Conservation (phyloP, 2,329 filamentous ascomycete species). For the Graphiopsis chlorocephala region DNA sequence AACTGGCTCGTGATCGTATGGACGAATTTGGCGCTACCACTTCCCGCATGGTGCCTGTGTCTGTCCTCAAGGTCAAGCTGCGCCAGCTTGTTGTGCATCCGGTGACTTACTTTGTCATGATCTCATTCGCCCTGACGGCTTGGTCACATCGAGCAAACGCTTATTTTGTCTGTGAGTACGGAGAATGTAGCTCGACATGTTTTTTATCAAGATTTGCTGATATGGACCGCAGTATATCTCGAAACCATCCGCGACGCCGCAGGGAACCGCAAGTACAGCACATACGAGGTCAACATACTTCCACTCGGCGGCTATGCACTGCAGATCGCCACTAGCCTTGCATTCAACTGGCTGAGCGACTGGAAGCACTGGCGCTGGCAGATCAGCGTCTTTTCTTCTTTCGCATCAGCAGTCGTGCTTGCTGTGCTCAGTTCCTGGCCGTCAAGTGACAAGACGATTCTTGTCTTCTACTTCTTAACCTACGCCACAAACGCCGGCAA, state of each 20-base stretch:
- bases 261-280: conserved; percentile 4
- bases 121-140: not conserved
- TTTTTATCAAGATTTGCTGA: not conserved
- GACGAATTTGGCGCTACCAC: not conserved
- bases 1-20: conserved; percentile 4
- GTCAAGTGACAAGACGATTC: not conserved
- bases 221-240: not conserved
- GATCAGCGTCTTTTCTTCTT: not conserved
- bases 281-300: conserved; percentile 5
- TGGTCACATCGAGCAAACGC: not conserved
- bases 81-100: conserved; percentile 1
- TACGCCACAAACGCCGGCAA: conserved; percentile 2
- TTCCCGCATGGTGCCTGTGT: not conserved
- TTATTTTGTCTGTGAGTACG: not conserved
- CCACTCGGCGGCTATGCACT: not conserved
- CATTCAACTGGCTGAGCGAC: not conserved
- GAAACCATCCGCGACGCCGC: not conserved
- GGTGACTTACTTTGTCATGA: conserved; percentile 2
- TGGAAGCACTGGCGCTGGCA: conserved; percentile 6
- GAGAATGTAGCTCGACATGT: too few species aligned
- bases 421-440: not conserved
- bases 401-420: not conserved
- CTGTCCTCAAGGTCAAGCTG: not conserved
- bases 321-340: conserved; percentile 1
- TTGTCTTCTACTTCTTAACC: not conserved